Conservation (phyloP, 306 rosid species). For the Cercis canadensis region DNA sequence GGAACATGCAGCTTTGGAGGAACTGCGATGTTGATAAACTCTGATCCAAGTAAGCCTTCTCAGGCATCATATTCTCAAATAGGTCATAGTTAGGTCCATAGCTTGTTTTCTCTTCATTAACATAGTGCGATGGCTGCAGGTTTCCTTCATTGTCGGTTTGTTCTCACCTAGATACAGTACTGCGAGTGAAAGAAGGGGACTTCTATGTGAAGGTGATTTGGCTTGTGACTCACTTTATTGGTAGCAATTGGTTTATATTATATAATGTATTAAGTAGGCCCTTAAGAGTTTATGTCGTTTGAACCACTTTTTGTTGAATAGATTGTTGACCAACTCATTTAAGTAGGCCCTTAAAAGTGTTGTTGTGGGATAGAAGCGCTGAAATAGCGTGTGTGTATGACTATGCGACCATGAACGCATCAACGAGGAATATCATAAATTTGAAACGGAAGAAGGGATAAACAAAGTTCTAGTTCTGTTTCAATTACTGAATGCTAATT, state of each 20-base stretch:
- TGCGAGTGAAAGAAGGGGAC: slow-evolving; percentile 24
- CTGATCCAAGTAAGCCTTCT: slow-evolving; percentile 80
- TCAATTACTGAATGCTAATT: too few species aligned
- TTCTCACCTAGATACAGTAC: slow-evolving; percentile 51
- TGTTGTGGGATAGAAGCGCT: too few species aligned
- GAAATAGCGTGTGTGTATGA: too few species aligned
- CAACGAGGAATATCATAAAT: too few species aligned
- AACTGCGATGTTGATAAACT: slow-evolving; percentile 81
- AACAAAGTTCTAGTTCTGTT: too few species aligned
- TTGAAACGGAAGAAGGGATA: too few species aligned
- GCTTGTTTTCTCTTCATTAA: slow-evolving; percentile 1
- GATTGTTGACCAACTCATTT: slow-evolving; percentile 8
- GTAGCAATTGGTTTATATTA: slow-evolving; percentile 24
- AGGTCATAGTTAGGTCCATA: not conserved
- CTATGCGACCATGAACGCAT: too few species aligned
- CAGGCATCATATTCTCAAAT: not conserved
- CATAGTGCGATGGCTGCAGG: slow-evolving; percentile 58
- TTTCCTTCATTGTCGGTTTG: slow-evolving; percentile 76
- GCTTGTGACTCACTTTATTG: slow-evolving; percentile 31
- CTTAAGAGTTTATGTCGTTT: slow-evolving; percentile 11
- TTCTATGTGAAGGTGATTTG: slow-evolving; percentile 40
- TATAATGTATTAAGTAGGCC: slow-evolving; percentile 35
- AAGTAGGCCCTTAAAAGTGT: too few species aligned
- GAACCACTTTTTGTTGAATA: slow-evolving; percentile 14
- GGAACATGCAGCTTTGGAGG: slow-evolving; percentile 93